Evolutionary conservation across 1,284 basidiomycete genomes (phyloP).

Genomic region (Sphagnurus paluster): DNA sequence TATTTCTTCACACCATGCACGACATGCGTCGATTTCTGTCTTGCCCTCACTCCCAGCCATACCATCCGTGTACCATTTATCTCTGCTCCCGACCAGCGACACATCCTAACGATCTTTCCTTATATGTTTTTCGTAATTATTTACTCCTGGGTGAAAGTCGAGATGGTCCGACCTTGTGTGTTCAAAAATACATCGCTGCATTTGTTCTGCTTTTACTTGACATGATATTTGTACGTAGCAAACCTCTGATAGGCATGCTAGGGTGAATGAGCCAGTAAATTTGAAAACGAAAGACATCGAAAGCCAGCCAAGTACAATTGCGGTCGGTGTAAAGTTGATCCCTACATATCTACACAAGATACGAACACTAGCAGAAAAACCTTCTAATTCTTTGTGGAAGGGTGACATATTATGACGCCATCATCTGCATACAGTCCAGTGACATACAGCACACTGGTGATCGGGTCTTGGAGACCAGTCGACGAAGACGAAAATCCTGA

Average conservation of each 20-base stretch:
- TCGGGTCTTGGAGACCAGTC: slow-evolving; percentile 49
- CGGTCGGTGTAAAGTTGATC: too few relatives aligned
- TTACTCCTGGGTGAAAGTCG: slow-evolving; percentile 4
- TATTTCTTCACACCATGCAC: too few relatives aligned
- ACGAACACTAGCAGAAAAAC: too few relatives aligned
- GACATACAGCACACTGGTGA: slow-evolving; percentile 48
- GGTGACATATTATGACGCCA: slow-evolving; percentile 52
- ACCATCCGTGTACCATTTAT: slow-evolving; percentile 13
- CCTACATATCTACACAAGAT: too few relatives aligned
- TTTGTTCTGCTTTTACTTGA: slow-evolving; percentile 2
- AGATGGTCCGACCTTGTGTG: not conserved
- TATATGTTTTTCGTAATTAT: slow-evolving; percentile 8
- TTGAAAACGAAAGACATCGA: slow-evolving; percentile 1
- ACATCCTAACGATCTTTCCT: slow-evolving; percentile 7
- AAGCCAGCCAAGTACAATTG: not conserved
- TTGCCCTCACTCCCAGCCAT: slow-evolving; percentile 12
- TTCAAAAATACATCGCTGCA: not conserved
- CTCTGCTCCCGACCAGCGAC: slow-evolving; percentile 9
- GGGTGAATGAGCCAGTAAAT: slow-evolving; percentile 11
- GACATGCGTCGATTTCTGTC: too few relatives aligned
- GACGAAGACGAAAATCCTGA: slow-evolving; percentile 50
- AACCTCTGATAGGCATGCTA: slow-evolving; percentile 12
- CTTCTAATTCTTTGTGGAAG: too few relatives aligned
- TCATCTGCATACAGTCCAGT: slow-evolving; percentile 56
- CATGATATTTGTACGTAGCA: slow-evolving; percentile 19